Base-by-base conservation (phyloP, 257 asterid species). In the Striga asiatica region DNA sequence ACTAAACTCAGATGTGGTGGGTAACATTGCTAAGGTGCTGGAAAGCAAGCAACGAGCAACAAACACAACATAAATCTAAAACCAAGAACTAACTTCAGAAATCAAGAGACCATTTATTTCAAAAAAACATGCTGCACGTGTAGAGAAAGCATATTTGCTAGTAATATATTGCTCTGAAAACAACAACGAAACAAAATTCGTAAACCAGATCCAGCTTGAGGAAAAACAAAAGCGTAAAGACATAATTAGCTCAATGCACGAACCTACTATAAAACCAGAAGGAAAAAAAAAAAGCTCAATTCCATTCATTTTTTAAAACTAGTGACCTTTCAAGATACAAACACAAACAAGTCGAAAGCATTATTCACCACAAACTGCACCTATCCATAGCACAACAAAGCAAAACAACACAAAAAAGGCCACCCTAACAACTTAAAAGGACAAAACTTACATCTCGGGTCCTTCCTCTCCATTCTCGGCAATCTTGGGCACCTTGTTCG, bases 401-500 rank as follows among this genome's bases (percentile, higher is more conserved):
- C n/a, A n/a, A n/a, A n/a, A n/a, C n/a, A n/a, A n/a, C n/a, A n/a
- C n/a, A n/a, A n/a, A n/a, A n/a, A n/a, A n/a, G n/a, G n/a, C n/a
- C n/a, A n/a, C n/a, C n/a, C n/a, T n/a, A n/a, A n/a, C n/a, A n/a
- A n/a, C n/a, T n/a, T n/a, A n/a, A n/a, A 34, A 34, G 48, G 10
- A 42, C 28, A n/a, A n/a, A n/a, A 70, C 98, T 69, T 54, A 92
- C 98, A 92, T 70, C 71, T 88, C 97, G 27, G 54, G 72, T 60
- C 98, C 97, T 74, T 82, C 91, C 73, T 88, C n/a, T n/a, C n/a
- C n/a, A 29, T 29, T 77, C 83, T 92, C 98, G 0, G 97, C 98
- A 47, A 92, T 84, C 82, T 70, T 84, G 23, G 98, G 98, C 50
- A 69, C 98, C 77, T 79, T 92, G 72, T 92, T 92, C 47, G 28